These are phyloP conservation scores for Naganishia albida DNA, from an alignment of 1,284 basidiomycete species.

Conservation along the genomic window DNA sequence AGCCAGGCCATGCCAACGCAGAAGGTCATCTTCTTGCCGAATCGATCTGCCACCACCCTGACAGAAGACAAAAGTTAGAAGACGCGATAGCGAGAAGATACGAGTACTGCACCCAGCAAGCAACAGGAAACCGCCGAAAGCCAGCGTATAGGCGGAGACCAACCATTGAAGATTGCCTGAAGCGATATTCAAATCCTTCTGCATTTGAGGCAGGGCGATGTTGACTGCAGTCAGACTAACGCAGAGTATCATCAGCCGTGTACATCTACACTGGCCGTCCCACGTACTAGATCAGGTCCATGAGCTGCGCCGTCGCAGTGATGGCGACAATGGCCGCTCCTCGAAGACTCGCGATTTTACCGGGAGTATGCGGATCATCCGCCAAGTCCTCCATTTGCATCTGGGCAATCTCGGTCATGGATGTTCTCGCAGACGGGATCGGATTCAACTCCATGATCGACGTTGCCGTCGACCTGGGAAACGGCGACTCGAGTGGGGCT, in stretches of 20 bases:
- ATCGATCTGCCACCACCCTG: constrained; percentile 45
- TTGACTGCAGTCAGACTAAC: constrained; percentile 39
- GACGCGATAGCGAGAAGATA: background rate
- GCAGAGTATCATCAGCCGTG: background rate
- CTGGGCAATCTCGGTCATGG: constrained; percentile 11
- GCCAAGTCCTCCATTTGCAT: constrained; percentile 20
- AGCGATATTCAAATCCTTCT: constrained; percentile 39
- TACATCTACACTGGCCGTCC: background rate
- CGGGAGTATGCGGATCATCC: constrained; percentile 1
- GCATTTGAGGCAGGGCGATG: constrained; percentile 49
- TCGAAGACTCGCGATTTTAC: constrained; percentile 13
- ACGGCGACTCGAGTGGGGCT: constrained; percentile 18
- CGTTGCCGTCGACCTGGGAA: constrained; percentile 18
- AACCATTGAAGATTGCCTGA: constrained; percentile 46
- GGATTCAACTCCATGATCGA: constrained; percentile 26
- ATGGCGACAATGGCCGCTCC: constrained; percentile 15
- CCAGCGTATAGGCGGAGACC: constrained; percentile 45
- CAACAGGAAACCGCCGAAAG: constrained; percentile 48
- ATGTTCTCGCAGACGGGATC: constrained; percentile 9
- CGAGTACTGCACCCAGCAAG: constrained; percentile 39
- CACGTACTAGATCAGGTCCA: constrained; percentile 25
- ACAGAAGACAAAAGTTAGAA: background rate
- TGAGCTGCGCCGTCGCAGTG: constrained; percentile 22
- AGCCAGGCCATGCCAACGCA: constrained; percentile 46
- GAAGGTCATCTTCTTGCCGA: constrained; percentile 45